Evolutionary conservation across 352 stramenopile species (phyloP).

Genomic region (Globisporangium camurandrum): DNA sequence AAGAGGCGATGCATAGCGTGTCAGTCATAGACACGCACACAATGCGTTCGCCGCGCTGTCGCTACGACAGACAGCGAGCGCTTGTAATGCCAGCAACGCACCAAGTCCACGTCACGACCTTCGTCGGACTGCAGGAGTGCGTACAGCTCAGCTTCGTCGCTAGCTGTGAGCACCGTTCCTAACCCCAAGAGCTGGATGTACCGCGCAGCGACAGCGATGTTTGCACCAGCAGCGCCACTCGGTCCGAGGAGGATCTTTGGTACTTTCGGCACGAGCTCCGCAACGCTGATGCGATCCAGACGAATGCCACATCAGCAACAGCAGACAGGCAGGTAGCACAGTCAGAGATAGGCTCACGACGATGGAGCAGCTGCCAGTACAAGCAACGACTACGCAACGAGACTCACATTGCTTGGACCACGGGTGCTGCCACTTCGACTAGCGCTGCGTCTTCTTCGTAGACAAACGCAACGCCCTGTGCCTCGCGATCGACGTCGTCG

Average conservation of each 20-base stretch:
- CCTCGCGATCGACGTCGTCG: constrained; percentile 16
- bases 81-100: constrained; percentile 15
- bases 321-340: not conserved
- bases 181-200: constrained; percentile 71
- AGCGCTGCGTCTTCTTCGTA: constrained; percentile 25
- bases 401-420: constrained; percentile 5
- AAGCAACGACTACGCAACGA: not conserved
- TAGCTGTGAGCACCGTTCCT: constrained; percentile 34
- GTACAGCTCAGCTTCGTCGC: constrained; percentile 29
- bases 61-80: not conserved
- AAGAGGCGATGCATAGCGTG: too few species aligned
- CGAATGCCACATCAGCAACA: not conserved
- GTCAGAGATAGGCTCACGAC: too few species aligned
- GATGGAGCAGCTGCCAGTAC: too few species aligned
- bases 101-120: constrained; percentile 35
- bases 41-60: not conserved
- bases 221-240: constrained; percentile 18
- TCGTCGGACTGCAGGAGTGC: constrained; percentile 23
- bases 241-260: constrained; percentile 57
- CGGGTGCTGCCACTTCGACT: not conserved
- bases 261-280: constrained; percentile 35
- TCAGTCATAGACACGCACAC: not conserved
- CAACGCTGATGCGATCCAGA: constrained; percentile 10
- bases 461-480: constrained; percentile 30
- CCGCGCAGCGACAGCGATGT: constrained; percentile 37